phyloP scores from a whole-genome alignment of 2,329 filamentous ascomycete species.

The Teratosphaeria destructans region DNA sequence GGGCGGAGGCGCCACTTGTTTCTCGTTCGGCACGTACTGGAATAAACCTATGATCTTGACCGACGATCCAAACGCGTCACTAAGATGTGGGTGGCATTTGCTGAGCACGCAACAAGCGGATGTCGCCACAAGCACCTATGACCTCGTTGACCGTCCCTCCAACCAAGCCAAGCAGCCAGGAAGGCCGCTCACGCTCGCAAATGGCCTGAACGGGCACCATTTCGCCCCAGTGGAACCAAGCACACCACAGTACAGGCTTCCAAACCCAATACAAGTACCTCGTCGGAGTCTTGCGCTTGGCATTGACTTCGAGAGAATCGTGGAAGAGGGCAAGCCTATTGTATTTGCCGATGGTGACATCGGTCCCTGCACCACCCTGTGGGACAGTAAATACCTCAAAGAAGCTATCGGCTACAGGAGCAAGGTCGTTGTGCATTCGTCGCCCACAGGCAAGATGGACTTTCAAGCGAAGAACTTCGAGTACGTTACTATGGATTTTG shows the following conservation, averaged over 20 bases:
- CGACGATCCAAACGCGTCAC: constrained; percentile 12
- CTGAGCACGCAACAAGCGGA: constrained; percentile 14
- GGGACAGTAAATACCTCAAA: constrained; percentile 60
- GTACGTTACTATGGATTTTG: constrained; percentile 60
- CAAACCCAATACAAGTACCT: constrained; percentile 31
- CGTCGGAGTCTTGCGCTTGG: constrained; percentile 43
- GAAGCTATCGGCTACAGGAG: constrained; percentile 50
- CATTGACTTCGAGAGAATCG: constrained; percentile 50
- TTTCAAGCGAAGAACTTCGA: constrained; percentile 76
- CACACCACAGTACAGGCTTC: constrained; percentile 7
- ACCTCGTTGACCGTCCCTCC: neutral
- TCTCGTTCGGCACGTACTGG: constrained; percentile 84
- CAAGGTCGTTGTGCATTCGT: constrained; percentile 65
- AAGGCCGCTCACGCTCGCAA: neutral
- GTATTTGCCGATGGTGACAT: constrained; percentile 57
- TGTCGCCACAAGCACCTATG: neutral
- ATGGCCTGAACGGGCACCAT: constrained; percentile 3
- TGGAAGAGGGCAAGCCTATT: constrained; percentile 49
- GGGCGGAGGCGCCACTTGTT: constrained; percentile 78
- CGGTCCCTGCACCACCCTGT: constrained; percentile 55
- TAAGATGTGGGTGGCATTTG: constrained; percentile 18
- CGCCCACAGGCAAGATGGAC: constrained; percentile 57
- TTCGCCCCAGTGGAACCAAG: neutral
- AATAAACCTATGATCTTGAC: constrained; percentile 45
- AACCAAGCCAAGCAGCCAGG: neutral